Percentiles rank a stretch among this genome's conserved stretches.
Conservation (phyloP, 805 yeast genomes). For the Candida silvatica region DNA sequence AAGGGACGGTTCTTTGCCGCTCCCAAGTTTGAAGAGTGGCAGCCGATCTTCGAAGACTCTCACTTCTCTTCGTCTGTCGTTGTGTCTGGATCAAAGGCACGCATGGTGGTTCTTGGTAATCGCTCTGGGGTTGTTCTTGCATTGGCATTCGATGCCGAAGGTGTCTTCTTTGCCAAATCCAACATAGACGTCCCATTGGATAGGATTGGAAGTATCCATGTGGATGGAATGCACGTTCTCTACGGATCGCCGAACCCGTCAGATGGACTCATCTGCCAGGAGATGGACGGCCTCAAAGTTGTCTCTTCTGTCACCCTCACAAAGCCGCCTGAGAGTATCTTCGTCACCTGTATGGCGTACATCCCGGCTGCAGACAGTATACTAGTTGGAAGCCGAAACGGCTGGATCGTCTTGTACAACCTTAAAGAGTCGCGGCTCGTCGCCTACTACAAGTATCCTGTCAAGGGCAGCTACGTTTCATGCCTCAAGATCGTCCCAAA, state of each 20-base stretch:
- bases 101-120: slow-evolving; percentile 20
- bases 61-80: slow-evolving; percentile 20
- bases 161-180: slow-evolving; percentile 25
- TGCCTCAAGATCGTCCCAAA: slow-evolving; percentile 27
- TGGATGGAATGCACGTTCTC: no score
- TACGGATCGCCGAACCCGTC: slow-evolving; percentile 63
- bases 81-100: slow-evolving; percentile 15
- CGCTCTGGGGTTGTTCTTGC: slow-evolving; percentile 35
- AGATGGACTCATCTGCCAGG: slow-evolving; percentile 39
- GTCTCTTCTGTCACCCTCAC: slow-evolving; percentile 5
- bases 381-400: slow-evolving; percentile 64
- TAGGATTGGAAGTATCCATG: no score
- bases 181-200: no score
- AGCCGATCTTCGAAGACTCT: slow-evolving; percentile 16
- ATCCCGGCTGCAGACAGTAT: slow-evolving; percentile 32
- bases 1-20: slow-evolving; percentile 40
- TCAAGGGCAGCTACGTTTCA: slow-evolving; percentile 64
- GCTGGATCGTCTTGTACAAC: slow-evolving; percentile 52
- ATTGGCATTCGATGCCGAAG: slow-evolving; percentile 28
- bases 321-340: slow-evolving; percentile 32
- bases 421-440: slow-evolving; percentile 20
- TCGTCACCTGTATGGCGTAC: slow-evolving; percentile 47
- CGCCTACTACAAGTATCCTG: slow-evolving; percentile 36
- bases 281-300: slow-evolving; percentile 25
- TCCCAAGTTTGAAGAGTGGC: slow-evolving; percentile 21